Percentiles rank a stretch among this genome's conserved stretches.
Conservation (phyloP, 345 rosid genomes). For the Lumnitzera littorea region DNA sequence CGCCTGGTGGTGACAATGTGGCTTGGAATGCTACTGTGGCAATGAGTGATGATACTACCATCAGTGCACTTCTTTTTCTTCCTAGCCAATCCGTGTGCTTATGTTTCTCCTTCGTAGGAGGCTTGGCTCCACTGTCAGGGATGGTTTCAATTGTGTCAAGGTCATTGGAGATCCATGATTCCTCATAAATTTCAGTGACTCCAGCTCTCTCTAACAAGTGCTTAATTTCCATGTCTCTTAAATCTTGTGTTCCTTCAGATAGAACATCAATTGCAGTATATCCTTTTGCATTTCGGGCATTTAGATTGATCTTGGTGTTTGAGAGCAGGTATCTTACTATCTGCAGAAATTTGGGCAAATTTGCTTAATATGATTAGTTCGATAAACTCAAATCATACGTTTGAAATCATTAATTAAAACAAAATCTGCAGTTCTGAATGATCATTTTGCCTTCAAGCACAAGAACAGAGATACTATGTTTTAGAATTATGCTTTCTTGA, state of each 20-base stretch:
- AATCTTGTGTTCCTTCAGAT: constrained; percentile 11
- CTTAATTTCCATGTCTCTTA: constrained; percentile 17
- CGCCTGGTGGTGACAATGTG: constrained; percentile 22
- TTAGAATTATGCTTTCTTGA: too few relatives aligned
- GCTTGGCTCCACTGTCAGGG: background rate
- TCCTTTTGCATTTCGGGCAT: constrained; percentile 15
- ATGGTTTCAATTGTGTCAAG: background rate
- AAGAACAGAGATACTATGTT: too few relatives aligned
- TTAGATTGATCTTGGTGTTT: constrained; percentile 10
- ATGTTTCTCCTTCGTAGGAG: background rate
- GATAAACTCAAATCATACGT: background rate
- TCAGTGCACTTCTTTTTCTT: constrained; percentile 20
- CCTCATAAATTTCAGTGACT: background rate
- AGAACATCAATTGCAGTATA: constrained; percentile 16
- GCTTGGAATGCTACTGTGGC: constrained; percentile 29
- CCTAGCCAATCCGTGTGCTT: constrained; percentile 15
- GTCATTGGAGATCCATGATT: background rate
- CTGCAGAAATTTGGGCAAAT: constrained; percentile 11
- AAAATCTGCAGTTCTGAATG: too few relatives aligned
- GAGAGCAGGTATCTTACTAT: constrained; percentile 12
- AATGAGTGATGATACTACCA: constrained; percentile 29
- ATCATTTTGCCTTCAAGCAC: too few relatives aligned
- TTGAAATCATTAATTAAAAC: background rate
- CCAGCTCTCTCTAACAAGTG: constrained; percentile 8
- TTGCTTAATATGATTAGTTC: background rate